Base-by-base conservation (phyloP, 192 early-diverging fungal genomes). In the Backusella liffmaniae region DNA sequence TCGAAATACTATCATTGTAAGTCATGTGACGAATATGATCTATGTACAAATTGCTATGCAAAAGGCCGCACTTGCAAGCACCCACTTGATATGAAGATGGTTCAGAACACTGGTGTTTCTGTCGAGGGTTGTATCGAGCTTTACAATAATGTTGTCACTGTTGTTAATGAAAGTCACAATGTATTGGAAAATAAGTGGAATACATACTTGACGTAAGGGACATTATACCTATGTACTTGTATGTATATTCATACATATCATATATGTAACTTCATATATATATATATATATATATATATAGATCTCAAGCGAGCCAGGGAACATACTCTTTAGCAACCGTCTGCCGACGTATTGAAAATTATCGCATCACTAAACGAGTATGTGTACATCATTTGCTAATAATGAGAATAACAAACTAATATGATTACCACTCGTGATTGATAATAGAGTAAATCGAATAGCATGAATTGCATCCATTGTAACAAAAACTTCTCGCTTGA, bases 21-120 rank as follows among this genome's bases (percentile, higher is more conserved):
- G 3, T 12, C 66, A 2, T 80, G 79, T 44, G 15, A 67, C 0
- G 51, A 70, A 5, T 69, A 73, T 46, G 79, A 80, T 36, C 56
- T 80, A 3, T 80, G 79, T 42, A 34, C 73, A 13, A n/a, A 49
- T 18, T 80, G 79, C 32, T 80, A 80, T 56, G 41, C 51, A 15
- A 18, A 9, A 32, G 79, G 79, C 15, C 49, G 79, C 21, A 44
- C 53, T 10, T 80, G 79, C 35, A 16, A 12, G 13, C 79, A 80
- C 26, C n/a, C 73, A 1, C 13, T 37, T 4, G 13, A 23, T 7
- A 49, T 80, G 59, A 16, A 1, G 8, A 80, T 80, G 79, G 37
- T 26, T 21, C 66, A 73, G 21, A 67, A 59, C 44, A 0, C 2
- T 6, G 29, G 5, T 34, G 18, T 26, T 5, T 32, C 44, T 1